A percentile compares a stretch with the other conserved stretches of the same genome.
Conservation (phyloP, 163 green algal species). For the Scenedesmus sp. region DNA sequence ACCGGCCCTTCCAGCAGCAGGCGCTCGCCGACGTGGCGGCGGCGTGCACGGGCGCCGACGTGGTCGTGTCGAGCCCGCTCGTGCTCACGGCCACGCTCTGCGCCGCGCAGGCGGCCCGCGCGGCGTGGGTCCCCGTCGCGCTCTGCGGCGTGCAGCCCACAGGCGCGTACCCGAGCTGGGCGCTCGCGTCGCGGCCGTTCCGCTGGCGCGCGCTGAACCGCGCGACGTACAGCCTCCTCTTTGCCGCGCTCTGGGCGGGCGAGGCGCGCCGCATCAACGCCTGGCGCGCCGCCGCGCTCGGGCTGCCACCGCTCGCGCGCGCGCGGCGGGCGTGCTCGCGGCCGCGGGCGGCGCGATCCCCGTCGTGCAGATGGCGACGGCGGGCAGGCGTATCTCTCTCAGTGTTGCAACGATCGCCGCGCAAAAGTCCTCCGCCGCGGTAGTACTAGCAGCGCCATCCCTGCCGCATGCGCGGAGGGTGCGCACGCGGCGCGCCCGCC, state of each 20-base stretch:
- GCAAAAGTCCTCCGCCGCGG: too few relatives aligned
- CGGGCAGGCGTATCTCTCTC: too few relatives aligned
- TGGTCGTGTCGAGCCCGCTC: constrained; percentile 18
- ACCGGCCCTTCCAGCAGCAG: constrained; percentile 1
- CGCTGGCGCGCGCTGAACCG: constrained; percentile 32
- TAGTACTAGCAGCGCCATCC: too few relatives aligned
- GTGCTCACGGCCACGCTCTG: constrained; percentile 23
- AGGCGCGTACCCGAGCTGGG: constrained; percentile 30
- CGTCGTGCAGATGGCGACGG: constrained; percentile 34
- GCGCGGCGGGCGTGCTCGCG: constrained; percentile 4
- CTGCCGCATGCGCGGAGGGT: too few relatives aligned
- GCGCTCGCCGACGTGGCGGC: constrained; percentile 3
- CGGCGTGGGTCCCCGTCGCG: constrained; percentile 31
- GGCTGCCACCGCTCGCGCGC: constrained; percentile 12
- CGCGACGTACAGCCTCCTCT: constrained; percentile 34
- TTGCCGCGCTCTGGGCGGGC: constrained; percentile 33
- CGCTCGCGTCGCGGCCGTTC: constrained; percentile 30
- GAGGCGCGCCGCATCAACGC: constrained; percentile 18
- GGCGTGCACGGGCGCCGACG: constrained; percentile 9
- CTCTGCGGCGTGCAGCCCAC: constrained; percentile 37
- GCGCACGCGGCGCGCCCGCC: too few relatives aligned
- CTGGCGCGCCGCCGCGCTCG: constrained; percentile 16
- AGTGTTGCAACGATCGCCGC: too few relatives aligned
- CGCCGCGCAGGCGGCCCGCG: constrained; percentile 5
- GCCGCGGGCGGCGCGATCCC: constrained; percentile 3